Base-by-base conservation (phyloP, 768 basidiomycete species). In the Ephemerocybe angulata region DNA sequence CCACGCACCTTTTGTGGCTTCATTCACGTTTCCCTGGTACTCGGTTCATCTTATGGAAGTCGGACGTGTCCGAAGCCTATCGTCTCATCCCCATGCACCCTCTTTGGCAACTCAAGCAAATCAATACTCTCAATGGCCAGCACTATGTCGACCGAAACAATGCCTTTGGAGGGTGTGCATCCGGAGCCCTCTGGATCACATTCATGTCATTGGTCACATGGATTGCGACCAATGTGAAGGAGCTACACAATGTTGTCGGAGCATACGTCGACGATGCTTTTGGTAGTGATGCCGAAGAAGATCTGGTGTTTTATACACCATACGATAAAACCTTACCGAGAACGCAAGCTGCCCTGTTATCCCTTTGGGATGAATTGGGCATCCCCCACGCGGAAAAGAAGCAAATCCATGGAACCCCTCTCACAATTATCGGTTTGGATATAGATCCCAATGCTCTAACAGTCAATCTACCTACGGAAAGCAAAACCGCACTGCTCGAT, bases 51-150 rank as follows among this genome's bases (percentile, higher is more conserved):
- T 24, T 69, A 0, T 76, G 64, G 60, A 77, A 76, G 31, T 70
- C 71, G 0, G 72, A 79, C 43, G 65, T 79, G 0, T 53, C 65
- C 0, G 61, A 71, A 12, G 77, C 77, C 0, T 80, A 76, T 29
- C 58, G 67, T 0, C 64, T 66, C 0, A 50, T 75, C 8, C 77
- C 75, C 0, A 62, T 76, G 57, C 70, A 76, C 44, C 71, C 67
- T 0, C 38, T 62, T 0, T 78, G 76, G 76, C 73, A 79, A 44
- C 56, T 78, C 0, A 71, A 71, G 17, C 76, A 78, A 33, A 50
- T 75, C 0, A 61, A 70, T 10, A 61, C 52, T 0, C 50, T 75
- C 15, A 58, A 67, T 4, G 65, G 63, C 0, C 4, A 24, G 0
- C 33, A 33, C 0, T 57, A 70, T 49, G 55, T 75, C 0, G 70